Evolutionary conservation across 208 protist genomes (phyloP), one percentile per base, ranked within the genome.

Genomic region (Trypanosoma cruzi): DNA sequence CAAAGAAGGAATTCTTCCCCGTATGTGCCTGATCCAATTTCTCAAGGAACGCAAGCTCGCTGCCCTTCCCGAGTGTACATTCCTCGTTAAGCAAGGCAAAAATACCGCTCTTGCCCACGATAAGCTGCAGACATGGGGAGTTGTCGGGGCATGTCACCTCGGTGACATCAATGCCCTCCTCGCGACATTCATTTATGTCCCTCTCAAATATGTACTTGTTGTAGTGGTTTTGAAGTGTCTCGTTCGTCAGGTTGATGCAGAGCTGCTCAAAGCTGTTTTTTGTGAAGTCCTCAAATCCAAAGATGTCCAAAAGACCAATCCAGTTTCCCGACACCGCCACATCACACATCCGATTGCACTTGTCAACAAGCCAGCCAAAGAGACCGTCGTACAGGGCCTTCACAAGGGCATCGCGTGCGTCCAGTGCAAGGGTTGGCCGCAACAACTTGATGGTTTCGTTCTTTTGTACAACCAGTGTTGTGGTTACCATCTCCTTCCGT

Each of bases 241-340:
- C 97, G 81, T 98, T 98, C 32, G 95, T 94, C 63, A 93, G 93
- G 75, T 98, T 98, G 71, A 98, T 98, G 76, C 93, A 98, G 10
- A 98, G 77, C 78, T 99, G 97, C 77, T 99, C 97, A 72, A 98
- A 98, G 18, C 81, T 92, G 73, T 99, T 99, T 26, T 84, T 53
- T 62, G 77, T 55, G 68, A 97, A 96, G 28, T 74, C 82, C 75
- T 95, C 89, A 77, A 91, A 90, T 7, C 82, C 82, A 75, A 88
- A 88, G 44, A 94, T 86, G 53, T 96, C 83, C 8, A 93, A 55
- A 14, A 95, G 57, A 7, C 80, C 85, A 67, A 94, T 86, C 52
- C 77, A 92, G 13, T 65, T 70, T 36, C 68, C 68, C 29, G 6
- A 16, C 2, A 22, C 5, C 18, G 36, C 24, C 20, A 70, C 53